Conservation (phyloP, 768 basidiomycete genomes). For the Hygrophorus russula region DNA sequence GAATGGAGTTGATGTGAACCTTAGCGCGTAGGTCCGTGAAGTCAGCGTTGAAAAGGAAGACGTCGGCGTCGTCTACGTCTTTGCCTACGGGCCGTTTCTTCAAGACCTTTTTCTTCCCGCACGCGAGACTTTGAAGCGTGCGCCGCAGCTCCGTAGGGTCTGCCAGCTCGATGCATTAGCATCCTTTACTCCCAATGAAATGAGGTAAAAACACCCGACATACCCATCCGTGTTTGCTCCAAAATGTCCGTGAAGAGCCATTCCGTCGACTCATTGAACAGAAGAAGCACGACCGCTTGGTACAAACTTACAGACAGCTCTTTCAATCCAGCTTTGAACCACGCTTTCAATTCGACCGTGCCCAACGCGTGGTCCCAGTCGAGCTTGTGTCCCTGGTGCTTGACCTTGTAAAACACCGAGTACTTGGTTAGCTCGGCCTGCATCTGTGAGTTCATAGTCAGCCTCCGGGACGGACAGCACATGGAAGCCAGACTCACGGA, state of each 20-base stretch:
- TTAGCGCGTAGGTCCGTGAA: conserved; percentile 73
- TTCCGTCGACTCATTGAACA: conserved; percentile 66
- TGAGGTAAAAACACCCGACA: conserved; percentile 16
- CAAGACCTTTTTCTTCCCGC: conserved; percentile 83
- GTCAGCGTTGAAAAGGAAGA: conserved; percentile 71
- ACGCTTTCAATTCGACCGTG: conserved; percentile 62
- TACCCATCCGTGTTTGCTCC: conserved; percentile 62
- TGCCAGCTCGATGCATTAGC: conserved; percentile 20
- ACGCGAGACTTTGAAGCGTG: conserved; percentile 86
- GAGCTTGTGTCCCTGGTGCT: conserved; percentile 67
- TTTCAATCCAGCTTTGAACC: conserved; percentile 61
- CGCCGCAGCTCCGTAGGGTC: conserved; percentile 66
- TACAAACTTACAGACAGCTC: conserved; percentile 87
- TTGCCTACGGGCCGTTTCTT: conserved; percentile 67
- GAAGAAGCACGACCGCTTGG: conserved; percentile 75
- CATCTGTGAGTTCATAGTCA: conserved; percentile 39
- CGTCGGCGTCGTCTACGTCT: conserved; percentile 67
- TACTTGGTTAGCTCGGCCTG: conserved; percentile 56
- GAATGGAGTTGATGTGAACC: conserved; percentile 93
- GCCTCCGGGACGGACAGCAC: not conserved
- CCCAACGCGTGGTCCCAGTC: conserved; percentile 85
- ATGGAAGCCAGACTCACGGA: conserved; percentile 24
- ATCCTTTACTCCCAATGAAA: conserved; percentile 8
- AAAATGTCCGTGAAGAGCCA: conserved; percentile 59
- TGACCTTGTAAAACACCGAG: conserved; percentile 59